These are phyloP conservation scores for Colletotrichum gloeosporioides DNA, from an alignment of 2,329 filamentous ascomycete species.

Conservation along the genomic window DNA sequence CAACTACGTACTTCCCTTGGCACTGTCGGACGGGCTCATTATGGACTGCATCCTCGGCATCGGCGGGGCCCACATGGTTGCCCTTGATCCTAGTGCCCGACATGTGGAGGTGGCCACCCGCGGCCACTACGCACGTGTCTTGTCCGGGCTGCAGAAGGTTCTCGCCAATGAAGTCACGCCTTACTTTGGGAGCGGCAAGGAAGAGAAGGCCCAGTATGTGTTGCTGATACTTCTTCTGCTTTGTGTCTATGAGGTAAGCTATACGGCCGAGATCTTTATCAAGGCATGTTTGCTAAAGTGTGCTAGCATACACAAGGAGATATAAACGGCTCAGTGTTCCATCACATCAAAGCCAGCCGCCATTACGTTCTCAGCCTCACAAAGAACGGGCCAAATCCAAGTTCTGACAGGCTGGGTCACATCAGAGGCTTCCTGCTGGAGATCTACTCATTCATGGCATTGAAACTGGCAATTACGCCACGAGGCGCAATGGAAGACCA, in stretches of 20 bases:
- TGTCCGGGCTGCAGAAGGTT: neutral
- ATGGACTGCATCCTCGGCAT: neutral
- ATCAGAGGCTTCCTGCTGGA: neutral
- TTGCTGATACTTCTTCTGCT: neutral
- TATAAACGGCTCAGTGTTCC: neutral
- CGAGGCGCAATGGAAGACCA: neutral
- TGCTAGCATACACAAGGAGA: neutral
- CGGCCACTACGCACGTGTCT: neutral
- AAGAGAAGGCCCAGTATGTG: neutral
- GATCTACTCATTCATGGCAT: neutral
- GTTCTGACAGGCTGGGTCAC: neutral
- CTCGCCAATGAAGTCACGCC: neutral
- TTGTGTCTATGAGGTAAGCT: neutral
- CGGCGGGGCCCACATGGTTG: neutral
- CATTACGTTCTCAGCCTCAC: neutral
- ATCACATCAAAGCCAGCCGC: neutral
- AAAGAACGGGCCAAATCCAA: no score
- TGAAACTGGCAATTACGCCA: neutral
- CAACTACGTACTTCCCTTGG: neutral
- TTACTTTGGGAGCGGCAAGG: neutral
- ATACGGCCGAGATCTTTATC: neutral
- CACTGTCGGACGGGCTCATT: neutral
- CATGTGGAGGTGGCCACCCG: neutral
- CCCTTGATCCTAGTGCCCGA: fast-evolving
- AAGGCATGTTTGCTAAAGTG: neutral